Evolutionary conservation across 352 stramenopile genomes (phyloP).

Genomic region (Pythium aquatile): DNA sequence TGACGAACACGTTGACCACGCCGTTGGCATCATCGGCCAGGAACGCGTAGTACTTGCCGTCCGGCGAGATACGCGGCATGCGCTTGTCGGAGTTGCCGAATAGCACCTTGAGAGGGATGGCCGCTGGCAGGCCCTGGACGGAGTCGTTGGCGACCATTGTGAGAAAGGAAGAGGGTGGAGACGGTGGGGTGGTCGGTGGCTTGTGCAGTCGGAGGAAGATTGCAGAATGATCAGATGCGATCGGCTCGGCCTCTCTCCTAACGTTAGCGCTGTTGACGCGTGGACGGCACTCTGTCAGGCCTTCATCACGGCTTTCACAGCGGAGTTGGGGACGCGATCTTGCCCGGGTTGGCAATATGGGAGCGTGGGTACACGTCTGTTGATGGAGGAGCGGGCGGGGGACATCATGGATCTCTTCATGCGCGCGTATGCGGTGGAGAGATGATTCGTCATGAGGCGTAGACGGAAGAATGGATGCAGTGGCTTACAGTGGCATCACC

Average conservation of each 20-base stretch:
- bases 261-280: too few species aligned
- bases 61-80: conserved; percentile 41
- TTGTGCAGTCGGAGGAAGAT: background rate
- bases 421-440: background rate
- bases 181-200: background rate
- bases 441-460: background rate
- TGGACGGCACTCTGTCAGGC: too few species aligned
- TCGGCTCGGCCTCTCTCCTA: background rate
- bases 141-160: conserved; percentile 15
- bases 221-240: conserved; percentile 11
- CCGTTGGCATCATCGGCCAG: conserved; percentile 37
- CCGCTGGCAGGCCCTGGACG: conserved; percentile 24
- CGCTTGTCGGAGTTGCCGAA: conserved; percentile 51
- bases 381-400: too few species aligned
- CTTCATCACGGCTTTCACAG: too few species aligned
- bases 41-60: conserved; percentile 50
- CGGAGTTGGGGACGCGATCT: background rate
- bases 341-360: background rate
- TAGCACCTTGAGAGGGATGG: conserved; percentile 45
- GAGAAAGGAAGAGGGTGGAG: background rate
- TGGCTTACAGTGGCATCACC: background rate
- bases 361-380: too few species aligned
- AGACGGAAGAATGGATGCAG: background rate
- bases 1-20: conserved; percentile 49
- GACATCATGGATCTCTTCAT: background rate